Percentiles rank a stretch among this genome's conserved stretches.
Conservation (phyloP, 768 basidiomycete species). For the Rhodotorula toruloides region DNA sequence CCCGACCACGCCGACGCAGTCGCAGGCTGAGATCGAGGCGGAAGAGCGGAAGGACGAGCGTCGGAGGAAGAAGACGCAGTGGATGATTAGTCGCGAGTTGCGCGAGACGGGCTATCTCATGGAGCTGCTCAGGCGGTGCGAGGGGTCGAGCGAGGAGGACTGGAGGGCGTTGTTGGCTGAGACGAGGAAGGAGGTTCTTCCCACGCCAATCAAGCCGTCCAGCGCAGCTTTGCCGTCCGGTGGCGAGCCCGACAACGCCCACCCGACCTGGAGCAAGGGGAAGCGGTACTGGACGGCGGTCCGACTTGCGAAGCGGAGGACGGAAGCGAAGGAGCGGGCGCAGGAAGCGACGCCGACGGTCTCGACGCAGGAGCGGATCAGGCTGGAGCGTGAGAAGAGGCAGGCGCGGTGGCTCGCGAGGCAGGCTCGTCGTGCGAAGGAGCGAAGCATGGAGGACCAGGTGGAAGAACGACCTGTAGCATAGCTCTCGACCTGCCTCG, state of each 20-base stretch:
- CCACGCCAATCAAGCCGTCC: neutral
- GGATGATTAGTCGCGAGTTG: constrained; percentile 10
- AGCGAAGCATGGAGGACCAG: no score
- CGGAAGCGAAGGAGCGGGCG: neutral
- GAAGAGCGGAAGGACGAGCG: neutral
- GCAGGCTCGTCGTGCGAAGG: no score
- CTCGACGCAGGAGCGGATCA: neutral
- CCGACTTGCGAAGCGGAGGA: neutral
- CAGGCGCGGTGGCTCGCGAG: no score
- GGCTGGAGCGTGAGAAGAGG: no score
- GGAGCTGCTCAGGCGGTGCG: constrained; percentile 1
- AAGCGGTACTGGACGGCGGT: neutral
- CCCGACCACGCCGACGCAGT: neutral
- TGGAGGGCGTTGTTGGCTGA: neutral
- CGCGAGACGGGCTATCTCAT: constrained; percentile 20
- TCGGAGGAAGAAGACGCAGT: neutral
- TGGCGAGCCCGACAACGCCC: no score
- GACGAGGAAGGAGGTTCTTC: constrained; percentile 18
- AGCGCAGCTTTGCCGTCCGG: no score
- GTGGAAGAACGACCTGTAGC: no score
- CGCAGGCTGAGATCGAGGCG: neutral
- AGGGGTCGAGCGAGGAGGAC: neutral
- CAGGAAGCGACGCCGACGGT: neutral
- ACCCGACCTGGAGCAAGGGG: no score
- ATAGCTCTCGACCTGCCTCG: no score